phyloP scores from a whole-genome alignment of 768 basidiomycete species.

The Lactifluus piperatus region DNA sequence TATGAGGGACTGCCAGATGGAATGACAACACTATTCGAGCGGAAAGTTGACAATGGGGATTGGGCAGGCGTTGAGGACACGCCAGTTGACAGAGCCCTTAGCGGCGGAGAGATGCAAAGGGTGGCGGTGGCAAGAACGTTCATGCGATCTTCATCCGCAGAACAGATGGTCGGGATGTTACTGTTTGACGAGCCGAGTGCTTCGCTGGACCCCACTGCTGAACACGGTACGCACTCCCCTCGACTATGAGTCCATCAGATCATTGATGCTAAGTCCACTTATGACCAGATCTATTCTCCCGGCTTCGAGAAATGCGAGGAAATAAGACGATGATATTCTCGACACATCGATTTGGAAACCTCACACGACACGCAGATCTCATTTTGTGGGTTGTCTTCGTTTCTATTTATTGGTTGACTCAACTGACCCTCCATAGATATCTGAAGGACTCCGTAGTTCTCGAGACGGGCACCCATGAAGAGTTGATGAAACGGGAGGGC shows the following conservation, averaged over 20 bases:
- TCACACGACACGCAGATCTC: slow-evolving; percentile 46
- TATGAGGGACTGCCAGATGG: slow-evolving; percentile 27
- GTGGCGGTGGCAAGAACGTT: too few species aligned
- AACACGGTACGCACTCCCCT: slow-evolving; percentile 38
- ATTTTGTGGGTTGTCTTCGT: slow-evolving; percentile 4
- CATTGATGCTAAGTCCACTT: slow-evolving; percentile 15
- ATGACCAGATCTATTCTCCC: slow-evolving; percentile 53
- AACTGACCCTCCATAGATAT: slow-evolving; percentile 37
- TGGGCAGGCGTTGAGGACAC: neutral
- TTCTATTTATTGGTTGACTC: neutral
- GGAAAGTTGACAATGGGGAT: slow-evolving; percentile 30
- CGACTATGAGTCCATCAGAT: neutral
- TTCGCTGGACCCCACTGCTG: too few species aligned
- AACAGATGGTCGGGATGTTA: slow-evolving; percentile 45
- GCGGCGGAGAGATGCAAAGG: too few species aligned
- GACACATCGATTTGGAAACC: slow-evolving; percentile 59
- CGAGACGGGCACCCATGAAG: too few species aligned
- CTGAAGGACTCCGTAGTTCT: slow-evolving; percentile 54
- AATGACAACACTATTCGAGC: slow-evolving; percentile 54
- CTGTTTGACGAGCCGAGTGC: too few species aligned
- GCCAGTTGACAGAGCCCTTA: slow-evolving; percentile 28
- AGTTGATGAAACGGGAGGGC: too few species aligned
- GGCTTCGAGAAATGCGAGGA: slow-evolving; percentile 54
- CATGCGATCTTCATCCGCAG: slow-evolving; percentile 50
- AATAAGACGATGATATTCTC: too few species aligned